Base-by-base conservation (phyloP, 306 rosid genomes). In the Medicago arabica region DNA sequence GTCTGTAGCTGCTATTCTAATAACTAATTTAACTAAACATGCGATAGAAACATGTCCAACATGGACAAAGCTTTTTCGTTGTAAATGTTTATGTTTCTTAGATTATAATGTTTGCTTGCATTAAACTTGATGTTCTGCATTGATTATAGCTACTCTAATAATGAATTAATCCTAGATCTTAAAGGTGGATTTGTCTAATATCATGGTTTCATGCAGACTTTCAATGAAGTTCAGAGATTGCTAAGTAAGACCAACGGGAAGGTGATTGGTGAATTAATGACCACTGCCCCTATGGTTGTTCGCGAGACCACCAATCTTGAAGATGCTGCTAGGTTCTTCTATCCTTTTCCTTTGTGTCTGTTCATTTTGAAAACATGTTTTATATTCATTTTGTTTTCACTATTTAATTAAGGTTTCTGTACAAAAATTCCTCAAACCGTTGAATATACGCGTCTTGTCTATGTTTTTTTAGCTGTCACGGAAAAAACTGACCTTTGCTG, bases 231-330 rank as follows among this genome's bases (percentile, higher is more conserved):
- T 36, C 99, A 96, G 74, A 89, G 73, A 49, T 80, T 96, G 79
- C 88, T 96, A 58, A 88, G 92, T 78, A 96, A 96, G 82, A 96
- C 92, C 47, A 90, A 92, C 1, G 98, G 98, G 47, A 86, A 92
- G 82, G 72, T 89, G 82, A 90, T 92, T 9, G 97, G 99, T 10
- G 99, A 96, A 76, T 72, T 96, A 65, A 92, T 96, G 99, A 92
- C 99, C 67, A 80, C 93, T 7, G 91, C 89, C 34, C 97, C 99
- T 34, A 82, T 92, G 77, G 98, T 92, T 0, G 99, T 96, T 76
- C 86, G 96, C 9, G 97, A 96, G 83, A 86, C 84, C 57, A 90
- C 98, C 38, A 89, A 96, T 86, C 99, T 96, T 6, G 99, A 92
- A 87, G 96, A 92, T 59, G 96, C 95, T 75, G 99, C 98, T 34